Conservation (phyloP, 163 green algal species). For the Volvox carteri region DNA sequence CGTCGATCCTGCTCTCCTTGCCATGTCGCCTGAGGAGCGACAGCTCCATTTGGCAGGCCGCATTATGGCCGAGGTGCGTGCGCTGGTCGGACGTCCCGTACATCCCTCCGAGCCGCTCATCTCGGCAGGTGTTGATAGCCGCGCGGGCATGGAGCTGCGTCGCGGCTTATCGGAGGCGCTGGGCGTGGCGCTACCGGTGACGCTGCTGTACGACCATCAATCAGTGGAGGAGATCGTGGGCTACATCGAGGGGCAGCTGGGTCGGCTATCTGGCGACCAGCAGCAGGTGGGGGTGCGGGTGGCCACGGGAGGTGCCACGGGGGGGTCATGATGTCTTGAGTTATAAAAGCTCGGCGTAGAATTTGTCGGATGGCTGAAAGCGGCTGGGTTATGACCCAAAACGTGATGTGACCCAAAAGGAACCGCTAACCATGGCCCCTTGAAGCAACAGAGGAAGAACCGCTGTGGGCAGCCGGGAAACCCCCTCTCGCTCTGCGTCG, state of each 20-base stretch:
- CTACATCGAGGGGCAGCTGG: conserved; percentile 65
- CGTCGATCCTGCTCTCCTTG: conserved; percentile 64
- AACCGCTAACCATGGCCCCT: no score
- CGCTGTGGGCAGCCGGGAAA: no score
- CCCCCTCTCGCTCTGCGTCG: no score
- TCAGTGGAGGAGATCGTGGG: conserved; percentile 69
- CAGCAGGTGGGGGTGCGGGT: background rate
- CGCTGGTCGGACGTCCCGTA: conserved; percentile 79
- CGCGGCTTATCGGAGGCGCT: conserved; percentile 68
- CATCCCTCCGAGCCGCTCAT: conserved; percentile 81
- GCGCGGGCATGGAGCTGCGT: conserved; percentile 81
- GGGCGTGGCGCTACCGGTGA: conserved; percentile 83
- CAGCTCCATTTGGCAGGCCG: conserved; percentile 73
- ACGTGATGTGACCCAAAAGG: no score
- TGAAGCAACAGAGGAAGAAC: no score
- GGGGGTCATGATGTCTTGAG: no score
- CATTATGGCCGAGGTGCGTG: conserved; percentile 71
- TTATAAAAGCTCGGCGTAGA: no score
- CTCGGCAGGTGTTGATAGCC: conserved; percentile 77
- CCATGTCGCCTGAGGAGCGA: conserved; percentile 76
- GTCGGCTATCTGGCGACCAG: background rate
- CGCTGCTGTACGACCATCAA: conserved; percentile 92
- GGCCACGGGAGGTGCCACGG: no score
- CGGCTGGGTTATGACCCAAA: no score
- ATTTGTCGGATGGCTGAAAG: no score